Evolutionary conservation across 345 rosid genomes (phyloP), one percentile per base, ranked within the genome.

Genomic region (sweet orange (Citrus sinensis)): DNA sequence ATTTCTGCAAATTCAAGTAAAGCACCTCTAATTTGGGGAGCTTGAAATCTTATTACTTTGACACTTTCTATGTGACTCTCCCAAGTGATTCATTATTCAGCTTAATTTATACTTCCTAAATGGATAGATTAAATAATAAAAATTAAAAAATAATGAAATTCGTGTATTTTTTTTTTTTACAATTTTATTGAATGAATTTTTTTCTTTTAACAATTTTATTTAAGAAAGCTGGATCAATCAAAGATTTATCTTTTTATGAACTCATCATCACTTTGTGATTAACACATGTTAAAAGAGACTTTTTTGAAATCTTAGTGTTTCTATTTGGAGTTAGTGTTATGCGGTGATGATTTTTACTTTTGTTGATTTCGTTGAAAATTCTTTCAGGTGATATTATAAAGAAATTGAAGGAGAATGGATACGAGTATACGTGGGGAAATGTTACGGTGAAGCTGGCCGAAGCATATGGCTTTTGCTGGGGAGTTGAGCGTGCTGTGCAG

Each of bases 401-500:
- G 92, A 96, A 86, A 14, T 80, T 94, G 92, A 93, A 84, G 89
- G 92, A 91, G 67, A 96, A 92, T 74, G 97, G 97, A 16, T 69
- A 89, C 35, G 83, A 81, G 78, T 92, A 88, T 76, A 87, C 91
- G 0, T 94, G 98, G 98, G 99, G 97, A 74, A 86, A 89, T 81
- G 90, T 94, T 71, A 94, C 92, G 0, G 92, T 96, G 82, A 96
- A 89, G 82, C 90, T 93, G 49, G 97, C 97, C 1, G 97, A 93
- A 82, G 82, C 98, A 3, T 91, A 90, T 78, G 98, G 97, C 0
- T 96, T 93, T 81, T 92, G 97, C 86, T 90, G 97, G 97, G 99
- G 98, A 0, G 97, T 96, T 24, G 98, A 93, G 85, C 90, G 97
- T 35, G 97, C 99, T 54, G 99, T 96, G 19, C 98, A 94, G 88